Evolutionary conservation across 257 asterid species (phyloP).

Genomic region (Sherardia arvensis): DNA sequence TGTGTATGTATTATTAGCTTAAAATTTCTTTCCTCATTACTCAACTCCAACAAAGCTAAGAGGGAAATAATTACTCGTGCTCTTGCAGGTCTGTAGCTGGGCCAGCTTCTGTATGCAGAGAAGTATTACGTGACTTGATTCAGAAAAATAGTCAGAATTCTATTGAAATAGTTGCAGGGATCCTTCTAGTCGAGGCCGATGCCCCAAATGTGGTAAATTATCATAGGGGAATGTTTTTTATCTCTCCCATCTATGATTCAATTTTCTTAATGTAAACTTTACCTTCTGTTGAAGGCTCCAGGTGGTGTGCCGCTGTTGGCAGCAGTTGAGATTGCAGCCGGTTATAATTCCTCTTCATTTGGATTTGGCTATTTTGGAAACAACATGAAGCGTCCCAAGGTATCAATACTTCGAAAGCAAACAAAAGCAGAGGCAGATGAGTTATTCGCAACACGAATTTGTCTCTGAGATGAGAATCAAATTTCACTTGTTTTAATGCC

Average conservation of each 20-base stretch:
- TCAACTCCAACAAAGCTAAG: neutral
- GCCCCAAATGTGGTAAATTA: conserved; percentile 37
- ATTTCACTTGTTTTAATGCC: no score
- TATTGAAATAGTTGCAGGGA: conserved; percentile 60
- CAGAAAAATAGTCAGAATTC: conserved; percentile 25
- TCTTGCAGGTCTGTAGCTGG: conserved; percentile 60
- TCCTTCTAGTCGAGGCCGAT: conserved; percentile 72
- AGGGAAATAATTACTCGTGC: neutral
- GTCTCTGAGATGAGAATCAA: conserved; percentile 15
- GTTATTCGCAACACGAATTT: conserved; percentile 46
- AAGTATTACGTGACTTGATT: conserved; percentile 39
- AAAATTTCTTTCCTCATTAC: neutral
- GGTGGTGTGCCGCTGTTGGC: conserved; percentile 30
- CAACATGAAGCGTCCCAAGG: conserved; percentile 85
- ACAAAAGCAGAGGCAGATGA: conserved; percentile 31
- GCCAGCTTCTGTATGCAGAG: conserved; percentile 67
- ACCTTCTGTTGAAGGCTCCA: conserved; percentile 32
- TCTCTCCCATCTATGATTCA: neutral
- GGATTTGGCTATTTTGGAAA: conserved; percentile 90
- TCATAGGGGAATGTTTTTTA: conserved; percentile 3
- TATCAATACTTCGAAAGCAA: conserved; percentile 48
- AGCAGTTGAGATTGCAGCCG: conserved; percentile 78
- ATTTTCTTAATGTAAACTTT: neutral
- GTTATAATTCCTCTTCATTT: conserved; percentile 68
- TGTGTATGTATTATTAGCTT: conserved; percentile 30